Conservation (phyloP, 371 early-diverging fungal species). For the Mucor mucedo region DNA sequence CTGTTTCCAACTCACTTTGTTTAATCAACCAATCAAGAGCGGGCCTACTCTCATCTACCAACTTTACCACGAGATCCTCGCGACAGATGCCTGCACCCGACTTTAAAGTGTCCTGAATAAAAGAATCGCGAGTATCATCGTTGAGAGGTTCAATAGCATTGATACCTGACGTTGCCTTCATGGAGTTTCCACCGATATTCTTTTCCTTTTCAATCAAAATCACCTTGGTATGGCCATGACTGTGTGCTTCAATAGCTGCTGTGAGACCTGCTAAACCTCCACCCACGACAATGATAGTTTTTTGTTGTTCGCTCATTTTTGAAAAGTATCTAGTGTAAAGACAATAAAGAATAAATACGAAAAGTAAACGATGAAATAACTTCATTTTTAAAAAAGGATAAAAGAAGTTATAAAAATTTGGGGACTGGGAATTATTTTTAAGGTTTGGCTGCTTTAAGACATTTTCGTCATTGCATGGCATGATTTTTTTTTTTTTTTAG, state of each 20-base stretch:
- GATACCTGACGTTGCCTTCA: conserved; percentile 89
- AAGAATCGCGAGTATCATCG: conserved; percentile 66
- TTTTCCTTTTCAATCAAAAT: conserved; percentile 79
- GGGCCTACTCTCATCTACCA: conserved; percentile 65
- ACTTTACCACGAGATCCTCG: conserved; percentile 60
- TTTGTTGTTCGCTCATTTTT: conserved; percentile 16
- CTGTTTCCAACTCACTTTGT: conserved; percentile 49
- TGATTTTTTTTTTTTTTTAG: conserved; percentile 21
- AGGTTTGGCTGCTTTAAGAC: not conserved
- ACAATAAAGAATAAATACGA: conserved; percentile 19
- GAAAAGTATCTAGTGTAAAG: conserved; percentile 18
- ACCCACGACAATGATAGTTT: conserved; percentile 66
- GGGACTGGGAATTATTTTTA: conserved; percentile 3
- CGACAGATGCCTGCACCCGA: conserved; percentile 73
- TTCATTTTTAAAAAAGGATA: conserved; percentile 7
- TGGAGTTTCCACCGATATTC: conserved; percentile 77
- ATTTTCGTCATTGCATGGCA: conserved; percentile 9
- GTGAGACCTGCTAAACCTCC: conserved; percentile 85
- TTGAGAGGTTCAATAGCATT: conserved; percentile 75
- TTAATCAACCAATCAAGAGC: conserved; percentile 79
- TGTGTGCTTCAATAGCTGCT: conserved; percentile 77
- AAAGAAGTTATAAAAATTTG: conserved; percentile 3
- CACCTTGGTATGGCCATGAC: conserved; percentile 61
- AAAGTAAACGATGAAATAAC: conserved; percentile 16
- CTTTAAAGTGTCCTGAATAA: conserved; percentile 73